A percentile compares a stretch with the other conserved stretches of the same genome.
Evolutionary conservation across 805 yeast genomes (phyloP).

Genomic region (Barnettozyma vustinii): DNA sequence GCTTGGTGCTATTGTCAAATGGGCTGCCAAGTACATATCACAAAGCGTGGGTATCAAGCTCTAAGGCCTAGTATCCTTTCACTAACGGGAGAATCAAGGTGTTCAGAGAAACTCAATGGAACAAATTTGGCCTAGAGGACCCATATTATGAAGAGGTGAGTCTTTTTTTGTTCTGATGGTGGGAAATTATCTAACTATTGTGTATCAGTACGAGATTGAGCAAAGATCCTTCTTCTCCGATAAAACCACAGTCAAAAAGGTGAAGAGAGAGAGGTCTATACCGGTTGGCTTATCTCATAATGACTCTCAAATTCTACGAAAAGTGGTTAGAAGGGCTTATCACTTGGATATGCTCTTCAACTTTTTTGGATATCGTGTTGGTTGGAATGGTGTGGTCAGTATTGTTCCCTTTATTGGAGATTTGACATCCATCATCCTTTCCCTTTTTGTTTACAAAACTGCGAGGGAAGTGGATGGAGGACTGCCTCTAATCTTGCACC

Average conservation of each 20-base stretch:
- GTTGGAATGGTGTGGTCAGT: conserved; percentile 66
- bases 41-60: conserved; percentile 18
- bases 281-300: conserved; percentile 53
- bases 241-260: conserved; percentile 14
- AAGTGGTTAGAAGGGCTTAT: conserved; percentile 56
- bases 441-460: conserved; percentile 36
- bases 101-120: conserved; percentile 29
- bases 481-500: conserved; percentile 48
- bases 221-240: conserved; percentile 19
- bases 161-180: background rate
- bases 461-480: conserved; percentile 59
- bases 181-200: background rate
- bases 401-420: conserved; percentile 67
- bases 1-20: conserved; percentile 15
- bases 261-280: conserved; percentile 29
- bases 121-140: conserved; percentile 37
- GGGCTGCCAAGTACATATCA: conserved; percentile 19
- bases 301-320: conserved; percentile 45
- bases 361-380: conserved; percentile 54
- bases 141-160: conserved; percentile 36
- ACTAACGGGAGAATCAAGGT: conserved; percentile 13
- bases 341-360: conserved; percentile 62
- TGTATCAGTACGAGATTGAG: conserved; percentile 18
- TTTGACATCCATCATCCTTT: conserved; percentile 45
- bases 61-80: background rate